These are phyloP conservation scores for Cladosporium sp. DNA, from an alignment of 2,329 filamentous ascomycete genomes.

Conservation along the genomic window DNA sequence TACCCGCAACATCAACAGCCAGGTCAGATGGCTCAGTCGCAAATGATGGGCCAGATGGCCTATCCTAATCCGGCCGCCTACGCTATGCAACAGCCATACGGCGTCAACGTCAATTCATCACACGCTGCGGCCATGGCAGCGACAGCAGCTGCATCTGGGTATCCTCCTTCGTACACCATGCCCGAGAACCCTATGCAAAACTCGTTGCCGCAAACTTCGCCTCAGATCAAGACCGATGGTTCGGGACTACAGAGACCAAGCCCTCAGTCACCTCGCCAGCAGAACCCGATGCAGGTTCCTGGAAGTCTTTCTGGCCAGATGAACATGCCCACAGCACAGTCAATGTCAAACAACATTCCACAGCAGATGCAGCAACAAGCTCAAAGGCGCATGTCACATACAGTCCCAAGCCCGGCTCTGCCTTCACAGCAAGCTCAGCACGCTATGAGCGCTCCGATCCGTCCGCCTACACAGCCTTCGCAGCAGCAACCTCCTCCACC, in stretches of 20 bases:
- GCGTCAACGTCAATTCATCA: slow-evolving; percentile 66
- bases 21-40: slow-evolving; percentile 60
- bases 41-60: slow-evolving; percentile 69
- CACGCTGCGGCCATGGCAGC: slow-evolving; percentile 90
- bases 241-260: slow-evolving; percentile 59
- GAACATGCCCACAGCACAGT: slow-evolving; percentile 56
- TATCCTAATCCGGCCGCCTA: slow-evolving; percentile 72
- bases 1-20: slow-evolving; percentile 58
- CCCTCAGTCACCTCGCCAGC: slow-evolving; percentile 73
- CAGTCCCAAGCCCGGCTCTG: slow-evolving; percentile 69
- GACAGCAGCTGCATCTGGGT: slow-evolving; percentile 86
- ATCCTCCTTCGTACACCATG: slow-evolving; percentile 68
- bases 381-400: slow-evolving; percentile 69
- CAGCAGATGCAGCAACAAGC: slow-evolving; percentile 39
- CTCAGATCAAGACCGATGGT: slow-evolving; percentile 65
- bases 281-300: slow-evolving; percentile 61
- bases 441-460: slow-evolving; percentile 64
- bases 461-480: slow-evolving; percentile 71
- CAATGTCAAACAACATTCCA: slow-evolving; percentile 51
- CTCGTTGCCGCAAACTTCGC: slow-evolving; percentile 68
- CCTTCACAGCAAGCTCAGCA: slow-evolving; percentile 38
- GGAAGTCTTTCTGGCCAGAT: slow-evolving; percentile 49
- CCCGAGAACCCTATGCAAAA: slow-evolving; percentile 65
- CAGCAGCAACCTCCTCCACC: slow-evolving; percentile 55
- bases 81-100: slow-evolving; percentile 73